Conservation (phyloP, 1,284 basidiomycete species). For the Tetrapyrgos nigripes region DNA sequence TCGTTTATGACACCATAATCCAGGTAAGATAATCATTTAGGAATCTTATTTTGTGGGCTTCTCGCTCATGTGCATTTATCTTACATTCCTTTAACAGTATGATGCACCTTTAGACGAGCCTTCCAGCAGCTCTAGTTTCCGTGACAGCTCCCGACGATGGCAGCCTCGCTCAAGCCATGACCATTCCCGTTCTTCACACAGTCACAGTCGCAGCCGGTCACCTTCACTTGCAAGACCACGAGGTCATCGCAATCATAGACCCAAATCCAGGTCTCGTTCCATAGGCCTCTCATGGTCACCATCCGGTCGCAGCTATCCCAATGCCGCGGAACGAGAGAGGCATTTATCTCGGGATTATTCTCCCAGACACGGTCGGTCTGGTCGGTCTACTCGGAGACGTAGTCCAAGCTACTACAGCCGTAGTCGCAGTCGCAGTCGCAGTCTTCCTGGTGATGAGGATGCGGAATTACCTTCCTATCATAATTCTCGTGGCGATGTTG, state of each 20-base stretch:
- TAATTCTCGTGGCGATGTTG: neutral
- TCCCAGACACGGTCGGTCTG: neutral
- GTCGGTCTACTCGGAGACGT: neutral
- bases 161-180: constrained; percentile 25
- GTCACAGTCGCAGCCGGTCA: neutral
- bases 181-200: neutral
- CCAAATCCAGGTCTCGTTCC: constrained; percentile 20
- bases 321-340: neutral
- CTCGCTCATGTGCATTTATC: neutral
- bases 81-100: constrained; percentile 48
- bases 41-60: neutral
- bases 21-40: constrained; percentile 61
- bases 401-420: neutral
- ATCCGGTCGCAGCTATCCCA: constrained; percentile 17
- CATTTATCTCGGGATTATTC: neutral
- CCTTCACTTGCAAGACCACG: neutral
- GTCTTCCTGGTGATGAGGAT: neutral
- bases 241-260: neutral
- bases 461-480: neutral
- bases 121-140: constrained; percentile 34
- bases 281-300: constrained; percentile 25
- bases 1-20: constrained; percentile 80
- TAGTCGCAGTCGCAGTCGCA: neutral
- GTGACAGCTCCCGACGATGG: constrained; percentile 48
- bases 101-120: constrained; percentile 48